Percentiles rank a stretch among this genome's conserved stretches.
phyloP scores from a whole-genome alignment of 495 filamentous ascomycete genomes.

The Tricharina praecox region DNA sequence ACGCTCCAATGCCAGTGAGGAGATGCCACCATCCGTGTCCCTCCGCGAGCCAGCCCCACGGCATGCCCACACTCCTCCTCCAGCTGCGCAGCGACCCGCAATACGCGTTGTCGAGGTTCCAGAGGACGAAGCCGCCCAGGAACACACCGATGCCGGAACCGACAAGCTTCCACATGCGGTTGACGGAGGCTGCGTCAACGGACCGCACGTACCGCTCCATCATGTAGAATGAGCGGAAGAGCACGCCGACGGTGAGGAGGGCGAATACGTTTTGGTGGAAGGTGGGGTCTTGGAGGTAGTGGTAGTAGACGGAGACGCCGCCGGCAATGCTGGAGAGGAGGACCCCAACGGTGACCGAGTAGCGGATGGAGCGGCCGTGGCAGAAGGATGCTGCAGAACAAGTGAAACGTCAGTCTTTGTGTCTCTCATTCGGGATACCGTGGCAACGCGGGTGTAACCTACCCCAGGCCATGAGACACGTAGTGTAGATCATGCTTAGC shows the following conservation, averaged over 20 bases:
- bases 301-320: conserved; percentile 40
- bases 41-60: conserved; percentile 81
- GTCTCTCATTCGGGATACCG: too few species aligned
- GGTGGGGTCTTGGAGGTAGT: conserved; percentile 74
- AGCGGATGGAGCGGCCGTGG: conserved; percentile 41
- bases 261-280: conserved; percentile 90
- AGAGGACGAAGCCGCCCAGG: conserved; percentile 67
- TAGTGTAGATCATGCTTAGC: conserved; percentile 94
- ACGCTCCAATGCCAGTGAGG: conserved; percentile 42
- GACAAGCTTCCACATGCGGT: conserved; percentile 63
- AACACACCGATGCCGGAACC: conserved; percentile 53
- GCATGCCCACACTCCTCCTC: conserved; percentile 58
- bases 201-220: conserved; percentile 70
- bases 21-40: conserved; percentile 96
- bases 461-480: conserved; percentile 71
- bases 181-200: conserved; percentile 41
- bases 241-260: conserved; percentile 55
- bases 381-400: conserved; percentile 48
- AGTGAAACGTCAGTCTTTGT: too few species aligned
- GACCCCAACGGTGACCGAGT: conserved; percentile 41
- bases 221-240: conserved; percentile 73
- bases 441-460: too few species aligned
- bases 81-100: conserved; percentile 54
- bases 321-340: conserved; percentile 12
- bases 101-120: conserved; percentile 72